Base-by-base conservation (phyloP, 306 rosid species). In the Fragaria vesca region DNA sequence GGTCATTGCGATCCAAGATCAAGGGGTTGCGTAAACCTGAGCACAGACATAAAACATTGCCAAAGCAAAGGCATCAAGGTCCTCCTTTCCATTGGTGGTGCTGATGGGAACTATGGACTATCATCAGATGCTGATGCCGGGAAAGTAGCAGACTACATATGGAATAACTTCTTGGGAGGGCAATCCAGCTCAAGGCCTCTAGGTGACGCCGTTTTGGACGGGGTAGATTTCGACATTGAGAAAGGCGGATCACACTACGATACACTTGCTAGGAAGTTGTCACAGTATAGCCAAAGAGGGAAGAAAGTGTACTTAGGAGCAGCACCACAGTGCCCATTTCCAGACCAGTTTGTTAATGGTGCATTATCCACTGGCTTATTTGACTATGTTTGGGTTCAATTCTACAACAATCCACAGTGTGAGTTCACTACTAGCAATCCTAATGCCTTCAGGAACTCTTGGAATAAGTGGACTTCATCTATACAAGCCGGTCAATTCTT, bases 81-180 rank as follows among this genome's bases (percentile, higher is more conserved):
- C 36, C 16, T 84, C n/a, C 78, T 87, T 47, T 84, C 88, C 18
- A 58, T 73, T 4, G 87, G 86, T 0, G 87, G 90, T 6, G 63
- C 76, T 4, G 10, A 38, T 0, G 77, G 79, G 26, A 51, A 13
- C 54, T 83, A 76, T 48, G 28, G n/a, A 6, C 84, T 86, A 2
- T 60, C 84, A 61, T 83, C 84, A 1, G 28, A 62, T 0, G 78
- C 15, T 0, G 83, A 83, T 8, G 83, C 87, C 0, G 26, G 40
- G 5, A 5, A 21, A 1, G 75, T 83, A 5, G 86, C 87, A 4
- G 71, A 83, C 28, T 81, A 83, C 66, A 61, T 81, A 34, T 83
- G 84, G 87, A 76, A 79, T 48, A 86, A 86, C 77, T 83, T 79
- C 73, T 63, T 86, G 3, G 78, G 83, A 0, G 90, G 90, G 10